A percentile compares a stretch with the other conserved stretches of the same genome.
phyloP scores from a whole-genome alignment of 108 stramenopile species.

The Mediolabrus comicus region DNA sequence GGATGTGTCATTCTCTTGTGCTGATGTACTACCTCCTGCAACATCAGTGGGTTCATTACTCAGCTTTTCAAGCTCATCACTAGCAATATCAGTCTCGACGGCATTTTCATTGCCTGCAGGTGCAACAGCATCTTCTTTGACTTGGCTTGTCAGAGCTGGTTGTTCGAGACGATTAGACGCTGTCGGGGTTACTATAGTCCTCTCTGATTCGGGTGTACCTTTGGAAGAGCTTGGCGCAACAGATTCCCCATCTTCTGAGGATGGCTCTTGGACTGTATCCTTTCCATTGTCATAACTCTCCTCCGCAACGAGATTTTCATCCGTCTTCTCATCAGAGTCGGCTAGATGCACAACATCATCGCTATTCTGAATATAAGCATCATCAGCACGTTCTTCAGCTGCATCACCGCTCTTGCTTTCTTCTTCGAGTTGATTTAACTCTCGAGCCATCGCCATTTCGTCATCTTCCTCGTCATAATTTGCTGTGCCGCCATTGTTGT shows the following conservation, averaged over 20 bases:
- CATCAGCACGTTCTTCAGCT: slow-evolving; percentile 2
- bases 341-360: slow-evolving; percentile 22
- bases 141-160: background rate
- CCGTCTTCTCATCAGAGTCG: background rate
- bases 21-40: background rate
- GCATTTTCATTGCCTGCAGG: background rate
- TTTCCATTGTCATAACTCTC: background rate
- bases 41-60: background rate
- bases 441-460: slow-evolving; percentile 52
- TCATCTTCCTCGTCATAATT: slow-evolving; percentile 36
- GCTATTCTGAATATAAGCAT: slow-evolving; percentile 5
- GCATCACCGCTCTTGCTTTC: slow-evolving; percentile 11
- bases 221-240: background rate
- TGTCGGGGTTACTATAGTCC: background rate
- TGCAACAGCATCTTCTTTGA: background rate
- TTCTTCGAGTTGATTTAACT: slow-evolving; percentile 13
- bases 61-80: background rate
- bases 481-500: background rate
- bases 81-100: background rate
- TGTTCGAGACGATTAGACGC: background rate
- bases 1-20: background rate
- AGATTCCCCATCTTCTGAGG: background rate
- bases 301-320: background rate
- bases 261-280: background rate
- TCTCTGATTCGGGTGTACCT: background rate